Evolutionary conservation across 768 basidiomycete genomes (phyloP), one percentile per base, ranked within the genome.

Genomic region (Filobasidium wieringae): DNA sequence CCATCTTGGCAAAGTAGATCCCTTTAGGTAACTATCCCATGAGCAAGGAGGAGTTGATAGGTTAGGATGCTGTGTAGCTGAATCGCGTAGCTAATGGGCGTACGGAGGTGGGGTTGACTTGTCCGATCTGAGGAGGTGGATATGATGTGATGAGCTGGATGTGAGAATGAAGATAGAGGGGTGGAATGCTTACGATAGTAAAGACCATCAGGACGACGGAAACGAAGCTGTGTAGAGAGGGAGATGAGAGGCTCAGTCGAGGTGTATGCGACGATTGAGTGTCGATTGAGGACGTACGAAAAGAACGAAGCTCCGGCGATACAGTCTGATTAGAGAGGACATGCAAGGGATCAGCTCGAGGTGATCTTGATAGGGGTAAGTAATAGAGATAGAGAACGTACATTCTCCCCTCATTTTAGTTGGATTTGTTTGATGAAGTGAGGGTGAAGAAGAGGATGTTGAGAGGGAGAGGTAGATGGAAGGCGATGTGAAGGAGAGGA

Each of bases 121-220:
- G 72, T 12, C 68, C 67, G 31, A 73, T 71, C 52, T 59, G 30
- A 19, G 33, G 17, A 8, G 33, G 32, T 19, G 2, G 32, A 19
- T 4, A 17, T 11, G 27, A 34, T 7, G 11, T 54, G 17, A 12
- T 53, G 36, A 37, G 36, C 22, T 14, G 8, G 39, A 24, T n/a
- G 43, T 30, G 12, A 5, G 54, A 30, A 3, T 19, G 2, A 19
- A 15, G 36, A 9, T 37, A 9, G 4, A 29, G 36, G 12, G 12
- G 30, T 52, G 7, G 6, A n/a, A 19, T 11, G 17, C 57, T 41
- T 34, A 58, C 57, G 54, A 71, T 62, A 24, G 65, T 66, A 51
- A 73, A 73, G 45, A 73, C 64, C 37, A 73, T 55, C 19, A 73
- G 27, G 40, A 73, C 63, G 52, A 64, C 61, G 22, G 68, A 63